Evolutionary conservation across 257 asterid species (phyloP).

Genomic region (Nicotiana sylvestris): DNA sequence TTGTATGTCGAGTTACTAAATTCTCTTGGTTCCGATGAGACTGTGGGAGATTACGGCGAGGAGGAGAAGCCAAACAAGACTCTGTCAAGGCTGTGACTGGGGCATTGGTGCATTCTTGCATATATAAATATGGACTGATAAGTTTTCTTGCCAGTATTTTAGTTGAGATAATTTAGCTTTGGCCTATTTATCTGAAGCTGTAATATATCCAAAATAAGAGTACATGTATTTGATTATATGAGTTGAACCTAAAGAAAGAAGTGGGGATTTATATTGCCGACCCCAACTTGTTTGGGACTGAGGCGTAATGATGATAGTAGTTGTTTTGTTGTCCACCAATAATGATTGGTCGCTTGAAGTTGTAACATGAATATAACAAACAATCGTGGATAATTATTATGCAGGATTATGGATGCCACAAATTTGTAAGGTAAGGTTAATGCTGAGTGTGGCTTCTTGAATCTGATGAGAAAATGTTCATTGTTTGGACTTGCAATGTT

Average conservation of each 20-base stretch:
- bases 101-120: no score
- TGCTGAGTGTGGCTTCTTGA: not conserved
- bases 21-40: conserved; percentile 21
- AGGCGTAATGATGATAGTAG: no score
- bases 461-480: not conserved
- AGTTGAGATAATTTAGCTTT: not conserved
- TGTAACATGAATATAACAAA: not conserved
- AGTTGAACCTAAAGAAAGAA: no score
- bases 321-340: not conserved
- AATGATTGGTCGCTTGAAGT: not conserved
- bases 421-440: not conserved
- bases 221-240: not conserved
- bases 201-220: not conserved
- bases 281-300: no score
- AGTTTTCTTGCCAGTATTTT: not conserved
- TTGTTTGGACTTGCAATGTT: not conserved
- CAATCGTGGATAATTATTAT: not conserved
- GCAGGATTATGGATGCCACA: not conserved
- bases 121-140: not conserved
- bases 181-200: not conserved
- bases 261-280: no score
- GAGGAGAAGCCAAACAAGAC: conserved; percentile 8
- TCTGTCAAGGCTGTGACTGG: conserved; percentile 30
- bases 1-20: conserved; percentile 32
- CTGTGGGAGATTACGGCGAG: conserved; percentile 14